Conservation (phyloP, 345 rosid genomes). For the Hibiscus mutabilis region DNA sequence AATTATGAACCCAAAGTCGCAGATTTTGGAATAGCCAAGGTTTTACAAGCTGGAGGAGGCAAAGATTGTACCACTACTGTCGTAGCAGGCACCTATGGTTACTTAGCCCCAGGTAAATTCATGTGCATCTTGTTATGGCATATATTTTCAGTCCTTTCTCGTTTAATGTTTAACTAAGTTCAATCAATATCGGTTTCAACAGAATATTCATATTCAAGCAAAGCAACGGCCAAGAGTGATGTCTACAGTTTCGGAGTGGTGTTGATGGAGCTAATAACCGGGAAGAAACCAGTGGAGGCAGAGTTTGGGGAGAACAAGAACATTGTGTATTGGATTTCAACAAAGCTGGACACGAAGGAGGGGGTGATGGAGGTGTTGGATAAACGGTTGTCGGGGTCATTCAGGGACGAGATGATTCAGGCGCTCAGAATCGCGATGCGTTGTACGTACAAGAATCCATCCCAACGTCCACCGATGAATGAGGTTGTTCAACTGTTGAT, state of each 20-base stretch:
- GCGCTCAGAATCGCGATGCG: conserved; percentile 69
- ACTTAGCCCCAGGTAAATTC: conserved; percentile 72
- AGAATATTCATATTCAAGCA: conserved; percentile 82
- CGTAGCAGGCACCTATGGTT: conserved; percentile 89
- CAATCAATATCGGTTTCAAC: conserved; percentile 17
- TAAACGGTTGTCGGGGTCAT: conserved; percentile 54
- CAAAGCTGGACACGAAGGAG: conserved; percentile 65
- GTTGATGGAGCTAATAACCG: conserved; percentile 79
- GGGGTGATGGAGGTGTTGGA: conserved; percentile 67
- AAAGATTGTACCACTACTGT: conserved; percentile 80
- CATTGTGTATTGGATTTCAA: conserved; percentile 70
- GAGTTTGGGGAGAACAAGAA: conserved; percentile 82
- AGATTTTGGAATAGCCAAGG: conserved; percentile 94
- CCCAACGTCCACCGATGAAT: conserved; percentile 73
- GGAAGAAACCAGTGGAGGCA: conserved; percentile 67
- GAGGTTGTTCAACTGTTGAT: conserved; percentile 78
- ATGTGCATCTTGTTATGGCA: background rate
- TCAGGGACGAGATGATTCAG: conserved; percentile 59
- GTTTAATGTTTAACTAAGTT: background rate
- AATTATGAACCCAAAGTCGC: conserved; percentile 84
- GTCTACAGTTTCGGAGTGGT: conserved; percentile 93
- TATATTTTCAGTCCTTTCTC: background rate
- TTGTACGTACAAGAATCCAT: conserved; percentile 57
- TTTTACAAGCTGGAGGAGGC: conserved; percentile 70
- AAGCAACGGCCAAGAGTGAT: conserved; percentile 86